Conservation (phyloP, 306 rosid species). For the Sicyos baderoa region DNA sequence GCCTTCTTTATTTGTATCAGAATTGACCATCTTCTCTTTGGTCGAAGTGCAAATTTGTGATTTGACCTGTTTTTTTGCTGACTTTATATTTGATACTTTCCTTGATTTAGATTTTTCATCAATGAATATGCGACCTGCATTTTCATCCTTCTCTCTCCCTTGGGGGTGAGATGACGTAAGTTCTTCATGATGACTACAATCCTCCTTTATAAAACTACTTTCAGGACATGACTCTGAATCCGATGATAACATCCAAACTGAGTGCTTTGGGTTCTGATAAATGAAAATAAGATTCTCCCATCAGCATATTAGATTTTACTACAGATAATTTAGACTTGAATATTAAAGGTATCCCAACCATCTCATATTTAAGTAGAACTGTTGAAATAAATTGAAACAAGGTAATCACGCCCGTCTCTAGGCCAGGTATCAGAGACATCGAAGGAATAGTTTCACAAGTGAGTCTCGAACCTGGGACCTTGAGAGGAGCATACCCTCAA, state of each 20-base stretch:
- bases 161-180: slow-evolving; percentile 26
- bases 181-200: slow-evolving; percentile 30
- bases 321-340: background rate
- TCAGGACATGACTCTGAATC: slow-evolving; percentile 56
- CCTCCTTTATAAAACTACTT: slow-evolving; percentile 33
- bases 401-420: too few species aligned
- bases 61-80: slow-evolving; percentile 30
- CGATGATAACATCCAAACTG: slow-evolving; percentile 56
- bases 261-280: slow-evolving; percentile 41
- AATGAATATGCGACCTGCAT: slow-evolving; percentile 27
- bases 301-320: slow-evolving; percentile 22
- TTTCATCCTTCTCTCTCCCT: slow-evolving; percentile 27
- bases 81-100: slow-evolving; percentile 38
- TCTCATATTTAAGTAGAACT: background rate
- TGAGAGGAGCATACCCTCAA: too few species aligned
- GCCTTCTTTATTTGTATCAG: slow-evolving; percentile 37
- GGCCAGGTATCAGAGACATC: too few species aligned
- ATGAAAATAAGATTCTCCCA: slow-evolving; percentile 18
- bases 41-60: slow-evolving; percentile 17
- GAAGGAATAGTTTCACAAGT: too few species aligned
- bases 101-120: slow-evolving; percentile 42
- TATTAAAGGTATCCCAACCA: background rate
- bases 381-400: background rate
- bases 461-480: too few species aligned
- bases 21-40: slow-evolving; percentile 39